Conservation (phyloP, 2,329 filamentous ascomycete genomes). For the Diaporthe ilicicola region DNA sequence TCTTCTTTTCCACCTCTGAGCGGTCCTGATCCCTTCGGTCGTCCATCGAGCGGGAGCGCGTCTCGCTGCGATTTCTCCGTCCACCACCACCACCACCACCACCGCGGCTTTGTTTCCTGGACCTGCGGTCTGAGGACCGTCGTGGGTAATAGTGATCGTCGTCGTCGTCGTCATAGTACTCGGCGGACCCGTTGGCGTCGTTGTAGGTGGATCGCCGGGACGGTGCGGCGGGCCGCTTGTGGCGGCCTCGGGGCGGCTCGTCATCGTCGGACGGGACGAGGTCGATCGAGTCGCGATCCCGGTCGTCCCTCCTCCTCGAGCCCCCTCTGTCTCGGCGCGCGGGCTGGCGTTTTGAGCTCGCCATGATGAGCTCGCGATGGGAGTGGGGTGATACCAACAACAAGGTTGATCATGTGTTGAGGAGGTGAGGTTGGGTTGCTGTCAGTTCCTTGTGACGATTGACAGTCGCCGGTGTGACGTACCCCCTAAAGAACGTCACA, state of each 20-base stretch:
- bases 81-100: background rate
- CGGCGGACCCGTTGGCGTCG: constrained; percentile 23
- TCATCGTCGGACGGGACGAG: background rate
- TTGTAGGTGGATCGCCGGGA: constrained; percentile 22
- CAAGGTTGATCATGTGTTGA: background rate
- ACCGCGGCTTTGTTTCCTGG: background rate
- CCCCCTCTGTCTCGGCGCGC: constrained; percentile 20
- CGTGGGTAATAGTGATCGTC: constrained; percentile 10
- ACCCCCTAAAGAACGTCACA: background rate
- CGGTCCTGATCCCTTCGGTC: background rate
- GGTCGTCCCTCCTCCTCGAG: too few relatives aligned
- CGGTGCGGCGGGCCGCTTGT: background rate
- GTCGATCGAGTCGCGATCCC: constrained; percentile 12
- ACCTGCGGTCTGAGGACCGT: constrained; percentile 7
- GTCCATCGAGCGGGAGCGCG: background rate
- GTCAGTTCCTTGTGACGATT: background rate
- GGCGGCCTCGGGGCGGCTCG: constrained; percentile 9
- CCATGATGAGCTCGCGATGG: constrained; percentile 5
- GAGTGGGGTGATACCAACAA: background rate
- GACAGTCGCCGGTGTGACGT: constrained; percentile 1
- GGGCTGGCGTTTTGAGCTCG: background rate
- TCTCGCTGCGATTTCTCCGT: constrained; percentile 22
- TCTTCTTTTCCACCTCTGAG: constrained; percentile 20
- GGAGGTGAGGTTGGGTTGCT: background rate
- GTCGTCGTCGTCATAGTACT: constrained; percentile 22